phyloP scores from a whole-genome alignment of 805 yeast species.

The Kurtzmaniella cleridarum region DNA sequence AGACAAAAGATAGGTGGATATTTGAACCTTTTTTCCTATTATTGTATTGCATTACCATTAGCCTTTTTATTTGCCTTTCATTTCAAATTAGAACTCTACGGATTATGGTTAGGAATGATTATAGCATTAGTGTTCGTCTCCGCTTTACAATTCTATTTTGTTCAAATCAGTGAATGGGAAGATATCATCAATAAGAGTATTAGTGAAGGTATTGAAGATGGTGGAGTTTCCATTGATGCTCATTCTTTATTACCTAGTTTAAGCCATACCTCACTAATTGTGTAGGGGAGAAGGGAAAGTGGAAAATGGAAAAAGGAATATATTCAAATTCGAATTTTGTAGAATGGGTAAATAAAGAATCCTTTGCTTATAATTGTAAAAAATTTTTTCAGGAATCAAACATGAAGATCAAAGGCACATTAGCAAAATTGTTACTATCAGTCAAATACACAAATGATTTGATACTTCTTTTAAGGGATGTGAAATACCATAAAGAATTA shows the following conservation, averaged over 20 bases:
- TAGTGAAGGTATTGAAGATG: constrained; percentile 38
- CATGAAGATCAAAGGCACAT: too few relatives aligned
- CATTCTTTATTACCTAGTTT: constrained; percentile 27
- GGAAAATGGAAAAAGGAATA: too few relatives aligned
- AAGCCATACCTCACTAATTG: constrained; percentile 15
- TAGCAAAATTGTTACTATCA: too few relatives aligned
- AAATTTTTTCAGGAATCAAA: too few relatives aligned
- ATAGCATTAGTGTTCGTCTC: constrained; percentile 39
- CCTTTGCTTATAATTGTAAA: too few relatives aligned
- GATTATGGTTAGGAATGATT: constrained; percentile 46
- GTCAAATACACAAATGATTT: too few relatives aligned
- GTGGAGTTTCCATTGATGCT: constrained; percentile 22
- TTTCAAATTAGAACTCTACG: constrained; percentile 33
- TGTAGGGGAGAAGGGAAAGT: neutral
- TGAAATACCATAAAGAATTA: too few relatives aligned
- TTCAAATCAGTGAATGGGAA: constrained; percentile 40
- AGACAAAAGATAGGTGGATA: constrained; percentile 52
- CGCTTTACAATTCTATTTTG: constrained; percentile 35
- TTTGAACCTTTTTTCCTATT: constrained; percentile 44
- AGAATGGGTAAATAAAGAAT: too few relatives aligned
- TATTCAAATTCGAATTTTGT: too few relatives aligned
- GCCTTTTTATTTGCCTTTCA: constrained; percentile 42
- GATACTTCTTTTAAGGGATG: too few relatives aligned
- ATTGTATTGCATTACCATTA: constrained; percentile 44
- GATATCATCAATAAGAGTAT: constrained; percentile 33